Percentiles rank a stretch among this genome's conserved stretches.
Conservation (phyloP, 345 rosid species). For the Camelina laxa region DNA sequence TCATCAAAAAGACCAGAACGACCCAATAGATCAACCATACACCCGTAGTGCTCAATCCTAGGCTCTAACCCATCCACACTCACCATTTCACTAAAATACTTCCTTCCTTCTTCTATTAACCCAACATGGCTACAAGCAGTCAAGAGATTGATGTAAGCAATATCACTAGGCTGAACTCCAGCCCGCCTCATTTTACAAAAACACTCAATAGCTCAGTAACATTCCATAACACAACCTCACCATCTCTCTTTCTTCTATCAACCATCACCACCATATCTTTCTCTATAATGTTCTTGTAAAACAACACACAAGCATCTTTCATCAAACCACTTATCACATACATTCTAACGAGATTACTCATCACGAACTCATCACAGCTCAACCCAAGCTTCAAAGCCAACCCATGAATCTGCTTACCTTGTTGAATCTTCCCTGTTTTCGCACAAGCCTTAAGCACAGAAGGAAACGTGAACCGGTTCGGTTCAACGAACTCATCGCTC, state of each 20-base stretch:
- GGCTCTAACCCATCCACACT: conserved; percentile 58
- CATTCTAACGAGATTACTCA: conserved; percentile 72
- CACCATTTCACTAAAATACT: conserved; percentile 58
- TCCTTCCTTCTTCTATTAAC: conserved; percentile 61
- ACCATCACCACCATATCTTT: conserved; percentile 30
- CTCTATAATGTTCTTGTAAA: conserved; percentile 41
- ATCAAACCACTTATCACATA: conserved; percentile 63
- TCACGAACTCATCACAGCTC: conserved; percentile 62
- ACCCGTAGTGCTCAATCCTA: conserved; percentile 73
- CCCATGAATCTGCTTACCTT: conserved; percentile 73
- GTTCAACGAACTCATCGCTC: conserved; percentile 50
- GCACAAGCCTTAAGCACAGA: conserved; percentile 71
- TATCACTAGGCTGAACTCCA: conserved; percentile 55
- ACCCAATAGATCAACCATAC: conserved; percentile 77
- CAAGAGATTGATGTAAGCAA: conserved; percentile 58
- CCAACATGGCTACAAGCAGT: conserved; percentile 78
- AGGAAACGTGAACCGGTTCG: conserved; percentile 48
- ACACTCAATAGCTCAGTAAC: conserved; percentile 65
- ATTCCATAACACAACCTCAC: conserved; percentile 70
- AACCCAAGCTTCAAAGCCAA: conserved; percentile 59
- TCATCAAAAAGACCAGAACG: conserved; percentile 64
- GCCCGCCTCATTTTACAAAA: conserved; percentile 55
- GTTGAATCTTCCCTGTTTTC: conserved; percentile 47
- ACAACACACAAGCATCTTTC: conserved; percentile 56
- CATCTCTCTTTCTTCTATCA: conserved; percentile 57